Evolutionary conservation across 2,329 filamentous ascomycete species (phyloP), one percentile per base, ranked within the genome.

Genomic region (Hymenoscyphus albidus): DNA sequence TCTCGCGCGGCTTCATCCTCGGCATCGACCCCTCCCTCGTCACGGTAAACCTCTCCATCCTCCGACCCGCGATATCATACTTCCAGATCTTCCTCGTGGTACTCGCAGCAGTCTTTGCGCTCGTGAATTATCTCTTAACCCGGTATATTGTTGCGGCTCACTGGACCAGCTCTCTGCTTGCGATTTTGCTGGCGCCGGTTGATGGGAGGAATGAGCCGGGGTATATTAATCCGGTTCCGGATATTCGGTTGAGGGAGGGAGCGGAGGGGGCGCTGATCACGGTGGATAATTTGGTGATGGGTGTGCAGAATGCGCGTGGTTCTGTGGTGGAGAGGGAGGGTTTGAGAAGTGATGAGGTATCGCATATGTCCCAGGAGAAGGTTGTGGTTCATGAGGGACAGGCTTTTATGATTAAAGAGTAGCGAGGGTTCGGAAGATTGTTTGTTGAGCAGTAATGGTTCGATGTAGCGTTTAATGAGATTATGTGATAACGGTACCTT

Each of bases 111-210:
- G 14, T 62, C 2, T 48, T 62, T n/a, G 54, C 56, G 27, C 39
- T 40, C 14, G 18, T 58, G 7, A 55, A 31, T 12, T 58, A 55
- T n/a, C 3, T 58, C 12, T 31, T 38, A 10, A 40, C 58, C 13
- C 48, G 12, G 12, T 6, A 51, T 5, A 39, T 62, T 38, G 18
- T 38, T 5, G 51, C 61, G 5, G 38, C 61, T 6, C 61, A 62
- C n/a, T 62, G 54, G 61, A 58, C 61, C 9, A 58, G 27, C 40
- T 62, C 61, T 35, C 39, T 62, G n/a, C 54, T 62, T 14, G 39
- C 40, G 14, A 62, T 48, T 51, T 13, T 62, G 5, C 22, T 62
- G 31, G 61, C 54, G 9, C 54, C 61, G 1, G 32, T 57, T 18
- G 38, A 58, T 10, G 22, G 38, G 40, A 61, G 54, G 44, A 35